Evolutionary conservation across 2,329 filamentous ascomycete genomes (phyloP), one percentile per base, ranked within the genome.

Genomic region (Zasmidium citrigriseum): DNA sequence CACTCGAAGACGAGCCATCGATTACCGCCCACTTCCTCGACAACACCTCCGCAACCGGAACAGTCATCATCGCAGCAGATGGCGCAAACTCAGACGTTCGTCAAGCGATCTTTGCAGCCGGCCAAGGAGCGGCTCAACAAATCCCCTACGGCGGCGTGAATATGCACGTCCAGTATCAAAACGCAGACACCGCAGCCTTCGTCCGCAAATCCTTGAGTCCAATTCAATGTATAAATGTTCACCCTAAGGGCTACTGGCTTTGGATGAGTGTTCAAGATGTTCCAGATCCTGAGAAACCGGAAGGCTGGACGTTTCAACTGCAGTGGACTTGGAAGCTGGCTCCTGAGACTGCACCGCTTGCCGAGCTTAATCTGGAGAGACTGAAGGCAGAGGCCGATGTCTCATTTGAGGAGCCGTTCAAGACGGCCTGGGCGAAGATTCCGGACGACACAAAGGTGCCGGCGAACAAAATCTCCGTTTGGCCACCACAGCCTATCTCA

Each of bases 11-110:
- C 24, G 47, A 16, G 11, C n/a, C 34, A 38, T 27, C 16, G 24
- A 46, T 61, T 2, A 48, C 29, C 1, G 54, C 46, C 4, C 34
- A 38, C 25, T 65, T 63, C 47, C 23, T 18, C 16, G 55, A 63
- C 45, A 50, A 51, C 49, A 47, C 55, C 1, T 49, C 50, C 14
- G 56, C 46, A 3, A 47, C 18, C 9, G 58, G 57, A 9, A 44
- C 46, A 20, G 44, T 64, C 21, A 25, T 65, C 16, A 21, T 64
- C 9, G 63, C 53, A 9, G 59, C 62, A n/a, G 63, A 65, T 46
- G 63, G 63, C 1, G 58, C 58, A 11, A 60, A 57, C 34, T 64
- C 59, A 7, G 24, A 27, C 4, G 59, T 65, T n/a, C 61, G 63
- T 10, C 21, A 38, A 5, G 38, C 27, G 7, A 46, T 56, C n/a